Evolutionary conservation across 257 asterid species (phyloP), one percentile per base, ranked within the genome.

Genomic region (Nicotiana knightiana): DNA sequence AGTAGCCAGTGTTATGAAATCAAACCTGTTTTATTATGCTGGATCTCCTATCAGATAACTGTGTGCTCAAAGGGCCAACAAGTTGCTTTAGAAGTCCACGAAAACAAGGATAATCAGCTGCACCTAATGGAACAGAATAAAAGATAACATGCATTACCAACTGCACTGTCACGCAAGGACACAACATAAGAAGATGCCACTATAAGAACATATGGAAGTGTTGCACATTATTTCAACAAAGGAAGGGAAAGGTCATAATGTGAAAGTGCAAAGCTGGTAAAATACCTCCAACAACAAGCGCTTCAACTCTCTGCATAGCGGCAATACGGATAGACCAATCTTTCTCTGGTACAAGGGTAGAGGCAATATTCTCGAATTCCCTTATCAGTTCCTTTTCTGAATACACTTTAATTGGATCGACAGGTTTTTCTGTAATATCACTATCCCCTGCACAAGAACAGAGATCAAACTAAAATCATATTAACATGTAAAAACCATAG

Each of bases 231-330:
- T 37, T 21, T 39, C 21, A 70, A 21, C 16, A 68, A n/a, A 68
- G 57, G 33, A 37, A 71, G 39, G 18, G 37, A 71, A 24, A 26
- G 79, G 24, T 73, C 18, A 15, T 13, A 26, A 73, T 7, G 18
- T 73, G 79, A 12, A 73, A 32, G 43, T 51, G 26, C 62, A 51
- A 73, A 70, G 81, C 48, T 63, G 68, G 61, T 85, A 83, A 84
- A 90, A 86, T 59, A 94, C 99, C 99, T 92, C 99, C 98, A 81
- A 94, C 81, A 81, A 94, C 93, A 87, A 96, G 98, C 76, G 90
- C 97, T 84, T 96, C 99, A 78, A 94, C 87, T 90, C 96, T 94
- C 88, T 96, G 99, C 98, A 96, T 91, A 81, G 98, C 97, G 82
- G 97, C 89, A 78, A 93, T 91, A 54, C 99, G 98, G 58, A 93